Percentiles rank a stretch among this genome's conserved stretches.
Evolutionary conservation across 306 rosid genomes (phyloP).

Genomic region (Vachellia collinsii): DNA sequence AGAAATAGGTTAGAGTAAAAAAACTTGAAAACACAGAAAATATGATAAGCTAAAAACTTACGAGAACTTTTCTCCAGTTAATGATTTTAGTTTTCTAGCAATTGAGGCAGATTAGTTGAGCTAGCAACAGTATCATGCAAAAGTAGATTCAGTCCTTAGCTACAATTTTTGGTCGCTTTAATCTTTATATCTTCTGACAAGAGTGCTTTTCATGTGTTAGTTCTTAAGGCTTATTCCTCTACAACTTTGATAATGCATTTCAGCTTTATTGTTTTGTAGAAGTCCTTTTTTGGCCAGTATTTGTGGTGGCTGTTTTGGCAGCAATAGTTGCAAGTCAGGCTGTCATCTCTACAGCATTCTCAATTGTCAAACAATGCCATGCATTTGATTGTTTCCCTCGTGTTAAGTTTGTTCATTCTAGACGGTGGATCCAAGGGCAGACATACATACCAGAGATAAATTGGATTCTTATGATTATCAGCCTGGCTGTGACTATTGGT

Average conservation of each 20-base stretch:
- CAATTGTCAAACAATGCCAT: conserved; percentile 74
- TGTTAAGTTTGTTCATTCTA: conserved; percentile 71
- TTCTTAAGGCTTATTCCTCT: conserved; percentile 9
- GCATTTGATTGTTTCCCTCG: conserved; percentile 89
- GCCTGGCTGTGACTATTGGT: conserved; percentile 68
- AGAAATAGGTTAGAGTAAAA: too few species aligned
- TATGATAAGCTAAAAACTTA: neutral
- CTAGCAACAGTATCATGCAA: neutral
- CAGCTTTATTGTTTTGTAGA: conserved; percentile 63
- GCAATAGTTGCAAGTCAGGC: conserved; percentile 76
- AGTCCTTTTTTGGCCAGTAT: conserved; percentile 74
- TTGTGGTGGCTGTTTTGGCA: conserved; percentile 68
- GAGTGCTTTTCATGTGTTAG: conserved; percentile 18
- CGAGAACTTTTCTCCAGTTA: neutral
- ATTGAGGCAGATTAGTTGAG: conserved; percentile 34
- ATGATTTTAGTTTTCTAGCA: neutral
- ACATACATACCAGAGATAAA: conserved; percentile 84
- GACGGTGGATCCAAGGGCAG: conserved; percentile 88
- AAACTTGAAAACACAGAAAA: neutral
- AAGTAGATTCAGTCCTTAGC: neutral
- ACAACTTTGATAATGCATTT: conserved; percentile 22
- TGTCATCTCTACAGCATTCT: conserved; percentile 72
- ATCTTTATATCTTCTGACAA: conserved; percentile 24
- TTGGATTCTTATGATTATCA: conserved; percentile 79
- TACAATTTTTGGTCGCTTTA: neutral